phyloP scores from a whole-genome alignment of 805 yeast genomes.

The Suhomyces sp. region DNA sequence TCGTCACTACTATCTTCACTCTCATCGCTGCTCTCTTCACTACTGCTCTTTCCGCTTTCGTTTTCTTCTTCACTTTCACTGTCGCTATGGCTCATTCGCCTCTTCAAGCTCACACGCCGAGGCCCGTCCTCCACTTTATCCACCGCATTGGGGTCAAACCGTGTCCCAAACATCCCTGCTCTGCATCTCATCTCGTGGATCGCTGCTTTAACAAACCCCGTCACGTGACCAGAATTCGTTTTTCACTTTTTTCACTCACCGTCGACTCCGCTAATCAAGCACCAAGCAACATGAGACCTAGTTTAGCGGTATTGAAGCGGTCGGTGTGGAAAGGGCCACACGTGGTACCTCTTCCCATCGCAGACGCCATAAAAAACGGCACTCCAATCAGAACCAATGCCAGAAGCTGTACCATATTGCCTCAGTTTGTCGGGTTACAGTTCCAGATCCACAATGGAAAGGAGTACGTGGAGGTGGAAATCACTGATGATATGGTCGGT shows the following conservation, averaged over 20 bases:
- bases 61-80: conserved; percentile 12
- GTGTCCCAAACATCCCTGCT: conserved; percentile 56
- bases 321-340: conserved; percentile 71
- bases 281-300: conserved; percentile 30
- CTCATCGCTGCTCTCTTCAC: conserved; percentile 9
- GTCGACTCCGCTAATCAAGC: background rate
- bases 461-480: conserved; percentile 82
- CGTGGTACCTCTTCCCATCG: conserved; percentile 91
- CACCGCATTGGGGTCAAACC: conserved; percentile 51
- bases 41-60: conserved; percentile 6
- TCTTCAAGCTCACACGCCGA: conserved; percentile 13
- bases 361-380: conserved; percentile 74
- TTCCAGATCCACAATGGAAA: conserved; percentile 96
- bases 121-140: background rate
- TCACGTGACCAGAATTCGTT: background rate
- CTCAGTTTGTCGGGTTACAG: conserved; percentile 91
- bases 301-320: conserved; percentile 25
- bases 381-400: conserved; percentile 95
- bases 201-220: background rate
- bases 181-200: background rate
- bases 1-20: conserved; percentile 1
- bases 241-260: background rate
- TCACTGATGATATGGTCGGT: conserved; percentile 96
- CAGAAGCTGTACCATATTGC: conserved; percentile 88
- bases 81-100: conserved; percentile 10